These are phyloP conservation scores for Tillandsia leiboldiana DNA, from an alignment of 176 grass and related monocot species.

Conservation along the genomic window DNA sequence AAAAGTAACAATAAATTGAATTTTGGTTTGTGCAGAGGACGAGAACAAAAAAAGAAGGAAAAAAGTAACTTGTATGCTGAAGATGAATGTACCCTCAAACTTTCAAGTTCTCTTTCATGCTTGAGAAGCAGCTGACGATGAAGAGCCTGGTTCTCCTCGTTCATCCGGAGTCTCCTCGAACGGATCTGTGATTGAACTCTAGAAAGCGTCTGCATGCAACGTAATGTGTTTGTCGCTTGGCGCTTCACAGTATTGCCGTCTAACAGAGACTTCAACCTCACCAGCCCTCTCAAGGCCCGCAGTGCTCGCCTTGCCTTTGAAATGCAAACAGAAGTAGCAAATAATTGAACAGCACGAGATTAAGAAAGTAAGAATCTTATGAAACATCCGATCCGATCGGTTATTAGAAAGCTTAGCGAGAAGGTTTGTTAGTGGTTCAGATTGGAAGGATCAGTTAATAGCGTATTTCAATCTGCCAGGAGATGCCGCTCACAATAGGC, in stretches of 20 bases:
- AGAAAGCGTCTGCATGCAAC: constrained; percentile 89
- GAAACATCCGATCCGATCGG: not conserved
- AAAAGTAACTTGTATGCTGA: not conserved
- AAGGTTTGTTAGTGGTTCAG: too few species aligned
- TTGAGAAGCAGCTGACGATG: constrained; percentile 87
- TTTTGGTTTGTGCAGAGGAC: not conserved
- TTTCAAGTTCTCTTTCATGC: constrained; percentile 61
- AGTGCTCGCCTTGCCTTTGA: constrained; percentile 83
- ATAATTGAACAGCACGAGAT: not conserved
- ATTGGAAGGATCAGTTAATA: too few species aligned
- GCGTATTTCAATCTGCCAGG: too few species aligned
- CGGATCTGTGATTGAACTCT: constrained; percentile 86
- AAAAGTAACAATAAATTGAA: not conserved
- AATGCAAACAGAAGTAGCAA: not conserved
- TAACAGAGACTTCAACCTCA: constrained; percentile 81
- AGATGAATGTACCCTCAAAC: constrained; percentile 56
- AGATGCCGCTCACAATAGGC: too few species aligned
- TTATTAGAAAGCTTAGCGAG: too few species aligned
- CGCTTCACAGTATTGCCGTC: constrained; percentile 91
- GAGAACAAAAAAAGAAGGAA: not conserved
- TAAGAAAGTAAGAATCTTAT: not conserved
- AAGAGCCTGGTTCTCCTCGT: constrained; percentile 92
- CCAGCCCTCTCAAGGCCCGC: constrained; percentile 70
- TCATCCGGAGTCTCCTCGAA: constrained; percentile 72
- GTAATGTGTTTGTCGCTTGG: constrained; percentile 80